Percentiles rank a stretch among this genome's conserved stretches.
These are phyloP conservation scores for Aspergillus wentii DNA, from an alignment of 495 filamentous ascomycete species.

Conservation along the genomic window DNA sequence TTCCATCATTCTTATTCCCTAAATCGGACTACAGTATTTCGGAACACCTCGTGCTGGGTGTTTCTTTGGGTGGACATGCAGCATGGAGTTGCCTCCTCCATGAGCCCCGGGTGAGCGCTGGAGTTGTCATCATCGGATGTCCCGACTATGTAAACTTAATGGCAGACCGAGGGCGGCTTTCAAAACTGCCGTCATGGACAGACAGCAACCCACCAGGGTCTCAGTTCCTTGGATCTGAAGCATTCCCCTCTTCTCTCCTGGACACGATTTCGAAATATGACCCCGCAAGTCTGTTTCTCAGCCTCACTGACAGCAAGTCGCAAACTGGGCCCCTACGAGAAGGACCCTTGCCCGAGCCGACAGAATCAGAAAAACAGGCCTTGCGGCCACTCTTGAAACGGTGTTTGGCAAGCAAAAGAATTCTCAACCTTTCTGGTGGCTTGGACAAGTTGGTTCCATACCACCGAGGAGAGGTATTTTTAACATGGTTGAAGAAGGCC, in stretches of 20 bases:
- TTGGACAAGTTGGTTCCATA: slow-evolving; percentile 85
- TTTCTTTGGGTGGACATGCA: slow-evolving; percentile 84
- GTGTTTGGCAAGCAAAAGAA: slow-evolving; percentile 63
- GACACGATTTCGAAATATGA: slow-evolving; percentile 58
- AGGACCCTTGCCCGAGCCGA: slow-evolving; percentile 40
- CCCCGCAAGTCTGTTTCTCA: slow-evolving; percentile 64
- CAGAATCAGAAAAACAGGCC: slow-evolving; percentile 34
- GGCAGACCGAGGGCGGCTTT: slow-evolving; percentile 69
- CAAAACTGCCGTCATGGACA: slow-evolving; percentile 61
- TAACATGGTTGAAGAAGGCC: slow-evolving; percentile 64
- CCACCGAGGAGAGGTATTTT: slow-evolving; percentile 59
- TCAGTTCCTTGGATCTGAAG: slow-evolving; percentile 65
- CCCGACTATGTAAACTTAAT: slow-evolving; percentile 81
- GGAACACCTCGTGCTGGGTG: slow-evolving; percentile 69
- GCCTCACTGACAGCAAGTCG: slow-evolving; percentile 31
- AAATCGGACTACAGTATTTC: slow-evolving; percentile 48
- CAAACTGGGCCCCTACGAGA: slow-evolving; percentile 23
- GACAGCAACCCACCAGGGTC: slow-evolving; percentile 49
- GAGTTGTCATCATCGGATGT: slow-evolving; percentile 78
- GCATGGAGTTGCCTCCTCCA: slow-evolving; percentile 78
- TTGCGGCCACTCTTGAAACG: slow-evolving; percentile 38
- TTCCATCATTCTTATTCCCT: slow-evolving; percentile 72
- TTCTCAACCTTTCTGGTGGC: slow-evolving; percentile 72
- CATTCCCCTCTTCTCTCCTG: slow-evolving; percentile 67
- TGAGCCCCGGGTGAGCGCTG: slow-evolving; percentile 71